Base-by-base conservation (phyloP, 345 rosid species). In the Syzygium aromaticum region DNA sequence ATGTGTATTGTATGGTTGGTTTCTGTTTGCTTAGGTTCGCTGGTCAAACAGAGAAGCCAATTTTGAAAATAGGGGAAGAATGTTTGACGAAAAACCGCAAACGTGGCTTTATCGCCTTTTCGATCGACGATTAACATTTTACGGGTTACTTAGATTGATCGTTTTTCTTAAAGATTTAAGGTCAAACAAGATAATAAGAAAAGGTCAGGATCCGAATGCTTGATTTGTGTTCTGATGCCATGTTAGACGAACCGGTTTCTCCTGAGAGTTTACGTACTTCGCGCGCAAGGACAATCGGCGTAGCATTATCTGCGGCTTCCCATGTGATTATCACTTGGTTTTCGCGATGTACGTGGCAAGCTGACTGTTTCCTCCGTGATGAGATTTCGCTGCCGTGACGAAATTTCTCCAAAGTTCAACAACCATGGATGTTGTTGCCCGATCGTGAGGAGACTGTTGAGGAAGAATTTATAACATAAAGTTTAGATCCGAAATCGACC, bases 11-110 rank as follows among this genome's bases (percentile, higher is more conserved):
- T 33, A 73, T 64, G 22, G 49, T 1, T 33, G 40, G 80, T 9
- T 33, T 73, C 80, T 33, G 86, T 64, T 16, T 28, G 46, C 13
- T 61, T 9, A 0, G 86, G 83, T 52, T 52, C 56, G 23, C 25
- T 85, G 73, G 95, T 93, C 95, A 92, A 93, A 16, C 17, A 90
- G 90, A 88, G 93, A 87, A 86, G 90, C 93, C 94, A 85, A 88
- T 87, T 86, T 88, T 88, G 89, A 88, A 88, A 86, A 87, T 86
- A 40, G 49, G 7, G 61, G 56, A n/a, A 4, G 52, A 88, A 67
- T 23, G 90, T 94, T 92, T 90, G 93, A 94, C 89, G 82, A 90
- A 56, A 27, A 6, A 25, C 13, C 54, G 84, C 86, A 84, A 83
- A 59, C 87, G 51, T 88, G 63, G 28, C 11, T n/a, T 86, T 0